Conservation (phyloP, 2,329 filamentous ascomycete species). For the Penicillium sp. region DNA sequence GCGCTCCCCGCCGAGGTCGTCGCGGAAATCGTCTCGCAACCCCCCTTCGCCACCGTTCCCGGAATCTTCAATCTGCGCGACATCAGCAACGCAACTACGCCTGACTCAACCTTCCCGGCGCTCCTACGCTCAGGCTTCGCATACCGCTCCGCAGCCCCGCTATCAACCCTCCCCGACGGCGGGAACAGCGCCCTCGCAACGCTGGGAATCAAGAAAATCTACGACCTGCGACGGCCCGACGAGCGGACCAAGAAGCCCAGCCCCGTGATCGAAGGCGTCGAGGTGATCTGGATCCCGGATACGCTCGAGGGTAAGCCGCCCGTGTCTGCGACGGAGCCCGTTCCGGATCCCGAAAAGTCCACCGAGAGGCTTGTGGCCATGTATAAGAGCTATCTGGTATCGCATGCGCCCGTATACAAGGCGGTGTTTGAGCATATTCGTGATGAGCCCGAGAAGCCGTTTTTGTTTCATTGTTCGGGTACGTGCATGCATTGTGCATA, state of each 20-base stretch:
- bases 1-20: conserved; percentile 29
- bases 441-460: conserved; percentile 51
- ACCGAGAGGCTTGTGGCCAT: conserved; percentile 69
- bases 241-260: conserved; percentile 50
- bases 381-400: conserved; percentile 70
- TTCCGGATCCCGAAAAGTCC: conserved; percentile 55
- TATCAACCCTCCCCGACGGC: conserved; percentile 56
- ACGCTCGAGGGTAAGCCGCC: conserved; percentile 55
- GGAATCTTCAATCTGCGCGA: conserved; percentile 37
- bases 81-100: conserved; percentile 27
- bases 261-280: conserved; percentile 60
- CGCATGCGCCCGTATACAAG: conserved; percentile 62
- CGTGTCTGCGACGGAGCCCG: conserved; percentile 20
- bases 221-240: conserved; percentile 67
- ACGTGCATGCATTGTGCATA: neutral
- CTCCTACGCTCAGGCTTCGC: conserved; percentile 68
- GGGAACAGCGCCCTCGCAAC: conserved; percentile 58
- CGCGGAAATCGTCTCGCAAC: conserved; percentile 29
- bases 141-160: conserved; percentile 56
- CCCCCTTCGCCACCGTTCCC: conserved; percentile 32
- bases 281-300: conserved; percentile 53
- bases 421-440: conserved; percentile 66
- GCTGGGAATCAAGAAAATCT: conserved; percentile 68
- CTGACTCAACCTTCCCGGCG: conserved; percentile 47
- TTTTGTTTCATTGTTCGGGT: conserved; percentile 68